These are phyloP conservation scores for Alternaria alternata DNA, from an alignment of 2,329 filamentous ascomycete species.

Conservation along the genomic window DNA sequence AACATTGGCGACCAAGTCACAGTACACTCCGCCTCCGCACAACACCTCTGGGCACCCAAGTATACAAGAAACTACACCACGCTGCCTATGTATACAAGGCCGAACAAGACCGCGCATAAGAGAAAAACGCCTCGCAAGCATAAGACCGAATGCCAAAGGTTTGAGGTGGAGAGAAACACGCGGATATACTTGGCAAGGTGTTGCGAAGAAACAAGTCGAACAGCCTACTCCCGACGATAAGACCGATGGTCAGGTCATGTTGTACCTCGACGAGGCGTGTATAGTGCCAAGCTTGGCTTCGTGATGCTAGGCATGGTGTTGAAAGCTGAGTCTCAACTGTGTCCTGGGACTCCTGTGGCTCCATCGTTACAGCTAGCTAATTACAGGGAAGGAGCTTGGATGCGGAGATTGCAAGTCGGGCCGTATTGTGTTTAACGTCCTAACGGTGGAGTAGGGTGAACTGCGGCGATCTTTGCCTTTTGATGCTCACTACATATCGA, in stretches of 20 bases:
- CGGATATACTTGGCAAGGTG: background rate
- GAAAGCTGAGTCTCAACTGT: background rate
- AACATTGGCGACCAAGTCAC: background rate
- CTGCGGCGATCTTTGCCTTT: slow-evolving; percentile 1
- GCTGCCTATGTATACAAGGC: background rate
- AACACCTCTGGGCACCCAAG: background rate
- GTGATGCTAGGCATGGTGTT: slow-evolving; percentile 9
- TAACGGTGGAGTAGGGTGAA: slow-evolving; percentile 1
- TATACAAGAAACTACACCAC: background rate
- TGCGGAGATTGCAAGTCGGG: background rate
- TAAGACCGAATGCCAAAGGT: slow-evolving; percentile 3
- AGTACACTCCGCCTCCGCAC: background rate
- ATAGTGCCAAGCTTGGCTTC: slow-evolving; percentile 1
- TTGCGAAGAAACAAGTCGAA: background rate
- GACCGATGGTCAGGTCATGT: background rate
- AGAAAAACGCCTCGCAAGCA: background rate
- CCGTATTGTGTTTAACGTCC: background rate
- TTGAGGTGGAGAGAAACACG: background rate
- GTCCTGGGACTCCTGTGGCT: background rate
- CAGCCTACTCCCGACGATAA: background rate
- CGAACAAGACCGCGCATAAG: slow-evolving; percentile 5
- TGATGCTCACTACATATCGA: background rate
- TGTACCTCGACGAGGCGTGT: background rate
- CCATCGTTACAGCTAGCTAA: background rate
- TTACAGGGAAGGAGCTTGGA: background rate